Evolutionary conservation across 495 filamentous ascomycete genomes (phyloP).

Genomic region (Endocarpon pusillum): DNA sequence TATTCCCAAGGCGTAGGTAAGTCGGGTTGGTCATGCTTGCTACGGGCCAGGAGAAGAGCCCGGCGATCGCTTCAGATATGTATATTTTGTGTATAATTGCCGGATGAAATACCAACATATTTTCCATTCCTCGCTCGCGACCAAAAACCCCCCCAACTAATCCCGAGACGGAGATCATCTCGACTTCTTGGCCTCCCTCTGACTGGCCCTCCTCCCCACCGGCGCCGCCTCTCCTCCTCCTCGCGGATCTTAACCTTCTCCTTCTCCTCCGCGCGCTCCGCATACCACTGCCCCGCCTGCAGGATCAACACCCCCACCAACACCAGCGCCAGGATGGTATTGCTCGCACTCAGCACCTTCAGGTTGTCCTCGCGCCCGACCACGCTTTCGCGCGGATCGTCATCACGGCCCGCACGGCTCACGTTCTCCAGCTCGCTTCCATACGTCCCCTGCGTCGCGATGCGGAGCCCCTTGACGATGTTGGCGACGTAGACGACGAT

Average conservation of each 20-base stretch:
- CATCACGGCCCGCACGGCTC: constrained; percentile 16
- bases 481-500: constrained; percentile 85
- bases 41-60: too few species aligned
- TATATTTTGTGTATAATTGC: too few species aligned
- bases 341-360: constrained; percentile 83
- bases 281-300: constrained; percentile 98
- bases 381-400: constrained; percentile 28
- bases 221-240: constrained; percentile 21
- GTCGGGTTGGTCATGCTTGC: too few species aligned
- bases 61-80: too few species aligned
- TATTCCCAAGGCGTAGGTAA: too few species aligned
- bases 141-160: too few species aligned
- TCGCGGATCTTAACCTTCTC: constrained; percentile 48
- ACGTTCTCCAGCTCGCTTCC: constrained; percentile 26
- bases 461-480: constrained; percentile 79
- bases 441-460: constrained; percentile 43
- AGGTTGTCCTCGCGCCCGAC: constrained; percentile 69
- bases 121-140: too few species aligned
- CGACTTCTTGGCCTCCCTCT: too few species aligned
- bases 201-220: too few species aligned
- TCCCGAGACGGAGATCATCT: too few species aligned
- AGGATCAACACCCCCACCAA: constrained; percentile 78
- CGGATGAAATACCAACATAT: too few species aligned
- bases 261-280: constrained; percentile 76
- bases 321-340: constrained; percentile 85